Evolutionary conservation across 768 basidiomycete species (phyloP).

Genomic region (Sarcodon sp.): DNA sequence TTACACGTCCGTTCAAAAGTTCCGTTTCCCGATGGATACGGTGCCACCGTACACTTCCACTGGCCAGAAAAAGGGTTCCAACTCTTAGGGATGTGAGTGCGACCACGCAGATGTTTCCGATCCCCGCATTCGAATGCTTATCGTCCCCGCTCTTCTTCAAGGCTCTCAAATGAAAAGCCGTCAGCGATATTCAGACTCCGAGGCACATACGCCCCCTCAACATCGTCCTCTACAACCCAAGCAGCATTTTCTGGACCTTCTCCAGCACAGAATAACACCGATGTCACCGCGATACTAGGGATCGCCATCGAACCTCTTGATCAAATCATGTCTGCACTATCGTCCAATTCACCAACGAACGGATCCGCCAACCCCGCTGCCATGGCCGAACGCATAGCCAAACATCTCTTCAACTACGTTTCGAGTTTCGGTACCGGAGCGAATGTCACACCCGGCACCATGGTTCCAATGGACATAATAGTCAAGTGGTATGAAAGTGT

Average conservation of each 20-base stretch:
- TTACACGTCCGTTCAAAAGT: slow-evolving; percentile 23
- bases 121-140: background rate
- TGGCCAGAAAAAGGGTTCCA: slow-evolving; percentile 86
- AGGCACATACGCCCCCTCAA: slow-evolving; percentile 34
- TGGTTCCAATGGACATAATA: slow-evolving; percentile 37
- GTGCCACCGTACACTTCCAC: slow-evolving; percentile 73
- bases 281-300: slow-evolving; percentile 65
- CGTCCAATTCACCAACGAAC: slow-evolving; percentile 4
- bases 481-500: background rate
- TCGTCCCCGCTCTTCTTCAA: slow-evolving; percentile 14
- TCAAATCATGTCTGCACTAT: slow-evolving; percentile 25
- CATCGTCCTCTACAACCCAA: slow-evolving; percentile 16
- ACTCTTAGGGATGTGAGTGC: slow-evolving; percentile 66
- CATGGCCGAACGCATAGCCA: slow-evolving; percentile 58
- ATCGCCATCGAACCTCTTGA: slow-evolving; percentile 68
- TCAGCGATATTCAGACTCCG: slow-evolving; percentile 80
- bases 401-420: slow-evolving; percentile 66
- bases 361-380: slow-evolving; percentile 20
- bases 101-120: background rate
- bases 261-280: slow-evolving; percentile 15
- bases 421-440: slow-evolving; percentile 43
- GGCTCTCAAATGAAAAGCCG: slow-evolving; percentile 84
- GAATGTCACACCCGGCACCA: slow-evolving; percentile 31
- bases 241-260: slow-evolving; percentile 16
- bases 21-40: slow-evolving; percentile 75